Evolutionary conservation across 768 basidiomycete genomes (phyloP).

Genomic region (Suillus discolor): DNA sequence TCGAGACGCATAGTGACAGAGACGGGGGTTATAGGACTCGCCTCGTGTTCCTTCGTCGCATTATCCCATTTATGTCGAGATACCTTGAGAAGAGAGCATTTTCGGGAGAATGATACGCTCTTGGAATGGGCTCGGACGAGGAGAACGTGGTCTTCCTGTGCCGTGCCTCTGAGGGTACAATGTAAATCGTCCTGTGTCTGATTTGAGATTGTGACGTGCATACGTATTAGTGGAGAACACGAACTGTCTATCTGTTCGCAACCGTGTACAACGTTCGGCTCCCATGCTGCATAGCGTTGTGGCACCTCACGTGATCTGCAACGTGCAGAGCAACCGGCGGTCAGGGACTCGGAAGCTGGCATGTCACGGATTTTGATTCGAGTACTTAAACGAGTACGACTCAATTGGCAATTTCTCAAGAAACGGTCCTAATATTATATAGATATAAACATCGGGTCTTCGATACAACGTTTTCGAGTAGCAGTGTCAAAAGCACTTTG

Average conservation of each 20-base stretch:
- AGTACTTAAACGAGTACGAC: background rate
- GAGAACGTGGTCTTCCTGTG: conserved; percentile 12
- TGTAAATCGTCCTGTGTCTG: conserved; percentile 34
- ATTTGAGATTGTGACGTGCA: conserved; percentile 39
- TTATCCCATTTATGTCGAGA: conserved; percentile 17
- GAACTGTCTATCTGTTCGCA: background rate
- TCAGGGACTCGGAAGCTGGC: background rate
- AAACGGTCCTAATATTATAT: background rate
- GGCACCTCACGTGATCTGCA: background rate
- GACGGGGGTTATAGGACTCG: conserved; percentile 9
- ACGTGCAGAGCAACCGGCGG: background rate
- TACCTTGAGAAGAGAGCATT: conserved; percentile 19
- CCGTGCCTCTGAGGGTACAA: conserved; percentile 17
- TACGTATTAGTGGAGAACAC: conserved; percentile 8
- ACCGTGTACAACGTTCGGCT: background rate
- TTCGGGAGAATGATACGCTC: conserved; percentile 23
- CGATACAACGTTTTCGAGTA: background rate
- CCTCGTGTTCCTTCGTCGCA: conserved; percentile 24
- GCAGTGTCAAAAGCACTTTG: background rate
- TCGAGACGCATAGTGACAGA: conserved; percentile 24
- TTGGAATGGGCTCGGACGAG: conserved; percentile 27
- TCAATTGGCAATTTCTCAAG: background rate
- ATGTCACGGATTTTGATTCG: background rate
- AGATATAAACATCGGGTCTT: background rate
- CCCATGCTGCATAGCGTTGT: background rate